Base-by-base conservation (phyloP, 768 basidiomycete species). In the Suillus alpinus region DNA sequence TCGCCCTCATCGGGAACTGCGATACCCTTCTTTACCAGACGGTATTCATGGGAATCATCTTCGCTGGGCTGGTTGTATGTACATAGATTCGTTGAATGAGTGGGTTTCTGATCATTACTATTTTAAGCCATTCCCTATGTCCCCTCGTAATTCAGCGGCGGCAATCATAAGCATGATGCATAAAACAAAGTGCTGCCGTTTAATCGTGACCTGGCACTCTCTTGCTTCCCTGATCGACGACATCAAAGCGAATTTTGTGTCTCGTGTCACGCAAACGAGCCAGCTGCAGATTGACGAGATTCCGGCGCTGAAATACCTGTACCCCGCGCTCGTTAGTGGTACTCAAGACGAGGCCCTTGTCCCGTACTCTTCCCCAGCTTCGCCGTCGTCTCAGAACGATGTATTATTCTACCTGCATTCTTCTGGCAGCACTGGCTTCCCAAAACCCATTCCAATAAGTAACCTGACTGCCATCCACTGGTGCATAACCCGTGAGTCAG, bases 391-490 rank as follows among this genome's bases (percentile, higher is more conserved):
- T 7, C 57, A 69, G 26, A 76, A 80, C 58, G 64, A 73, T 1
- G 75, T 78, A 16, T 76, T 76, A 0, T 57, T 81, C 14, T 79
- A 82, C 23, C 63, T 83, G 58, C 82, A 83, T 59, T 80, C 81
- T 0, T 82, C 80, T 5, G 82, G 81, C 13, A 82, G 81, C 8
- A 81, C 80, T 4, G 82, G 80, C 16, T 70, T 80, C 39, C 81
- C 82, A 0, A 83, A 83, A 65, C 75, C 80, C 1, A 77, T 83
- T 32, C 62, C 72, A 3, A 72, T 78, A 43, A 77, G 69, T 2
- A 70, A 78, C 59, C 68, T 66, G 32, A 66, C 67, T 10, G 58
- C 78, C 29, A 56, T 70, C 3, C 73, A 81, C 36, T 78, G 78
- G 74, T 58, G 71, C 13, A 51, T 61, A 1, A 69, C 74, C 12